phyloP scores from a whole-genome alignment of 2,329 filamentous ascomycete species.

The Aspergillus thermomutatus region DNA sequence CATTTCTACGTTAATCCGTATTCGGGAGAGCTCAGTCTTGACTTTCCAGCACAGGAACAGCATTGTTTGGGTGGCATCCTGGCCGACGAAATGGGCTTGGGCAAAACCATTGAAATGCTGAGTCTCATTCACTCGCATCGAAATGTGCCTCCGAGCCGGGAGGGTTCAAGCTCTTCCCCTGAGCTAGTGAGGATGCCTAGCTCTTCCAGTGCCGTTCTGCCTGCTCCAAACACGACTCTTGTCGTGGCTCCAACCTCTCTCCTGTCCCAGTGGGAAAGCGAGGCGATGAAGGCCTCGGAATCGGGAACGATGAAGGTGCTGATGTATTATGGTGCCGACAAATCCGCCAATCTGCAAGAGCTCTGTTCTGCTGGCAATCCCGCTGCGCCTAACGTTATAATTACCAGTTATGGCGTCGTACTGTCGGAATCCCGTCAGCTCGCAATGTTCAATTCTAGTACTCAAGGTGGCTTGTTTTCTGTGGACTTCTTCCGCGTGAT shows the following conservation, averaged over 20 bases:
- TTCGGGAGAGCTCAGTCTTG: conserved; percentile 84
- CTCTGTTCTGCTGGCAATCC: conserved; percentile 75
- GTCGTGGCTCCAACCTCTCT: conserved; percentile 97
- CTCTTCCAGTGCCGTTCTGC: conserved; percentile 55
- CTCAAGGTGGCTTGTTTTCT: conserved; percentile 75
- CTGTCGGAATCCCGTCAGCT: conserved; percentile 85
- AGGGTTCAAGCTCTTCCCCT: conserved; percentile 49
- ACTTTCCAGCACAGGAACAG: conserved; percentile 91
- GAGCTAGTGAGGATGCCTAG: conserved; percentile 61
- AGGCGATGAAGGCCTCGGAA: conserved; percentile 85
- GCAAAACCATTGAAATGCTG: conserved; percentile 98
- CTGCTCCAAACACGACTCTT: conserved; percentile 83
- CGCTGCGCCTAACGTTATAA: conserved; percentile 81
- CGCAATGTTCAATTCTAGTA: conserved; percentile 48
- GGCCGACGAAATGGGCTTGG: conserved; percentile 94
- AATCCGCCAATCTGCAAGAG: conserved; percentile 70
- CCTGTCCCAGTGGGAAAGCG: conserved; percentile 94
- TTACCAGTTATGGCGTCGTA: conserved; percentile 91
- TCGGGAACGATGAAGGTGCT: conserved; percentile 77
- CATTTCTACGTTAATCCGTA: conserved; percentile 97
- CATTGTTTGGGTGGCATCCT: conserved; percentile 90
- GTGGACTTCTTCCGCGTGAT: conserved; percentile 94
- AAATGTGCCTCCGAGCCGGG: conserved; percentile 47
- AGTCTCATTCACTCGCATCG: conserved; percentile 84
- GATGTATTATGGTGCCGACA: conserved; percentile 90